These are phyloP conservation scores for Leishmania amazonensis DNA, from an alignment of 208 protist genomes.

Conservation along the genomic window DNA sequence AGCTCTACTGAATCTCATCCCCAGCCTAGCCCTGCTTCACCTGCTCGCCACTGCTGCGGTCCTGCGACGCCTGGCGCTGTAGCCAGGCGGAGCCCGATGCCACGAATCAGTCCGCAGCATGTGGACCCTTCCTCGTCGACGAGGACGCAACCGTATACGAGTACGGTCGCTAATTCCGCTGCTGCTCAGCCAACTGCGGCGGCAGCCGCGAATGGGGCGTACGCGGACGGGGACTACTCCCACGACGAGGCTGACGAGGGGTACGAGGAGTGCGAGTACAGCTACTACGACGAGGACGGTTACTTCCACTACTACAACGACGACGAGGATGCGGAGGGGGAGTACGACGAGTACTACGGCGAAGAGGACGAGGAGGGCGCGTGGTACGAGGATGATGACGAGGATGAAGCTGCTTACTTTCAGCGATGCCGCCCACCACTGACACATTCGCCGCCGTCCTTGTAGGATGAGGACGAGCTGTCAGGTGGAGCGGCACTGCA, in stretches of 20 bases:
- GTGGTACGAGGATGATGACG: conserved; percentile 21
- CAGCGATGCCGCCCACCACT: conserved; percentile 35
- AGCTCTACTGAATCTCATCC: neutral
- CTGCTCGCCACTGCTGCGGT: too few relatives aligned
- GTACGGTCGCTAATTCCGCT: neutral
- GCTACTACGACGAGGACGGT: conserved; percentile 38
- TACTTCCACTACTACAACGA: conserved; percentile 43
- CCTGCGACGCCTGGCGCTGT: neutral
- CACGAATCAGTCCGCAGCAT: neutral
- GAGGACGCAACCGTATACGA: neutral
- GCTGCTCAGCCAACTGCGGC: neutral
- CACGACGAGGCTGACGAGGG: conserved; percentile 31
- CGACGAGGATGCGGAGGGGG: conserved; percentile 26
- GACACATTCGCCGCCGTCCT: conserved; percentile 55
- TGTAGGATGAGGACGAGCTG: conserved; percentile 16
- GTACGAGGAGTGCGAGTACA: conserved; percentile 38
- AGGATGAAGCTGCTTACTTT: conserved; percentile 27
- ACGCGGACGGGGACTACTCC: conserved; percentile 6
- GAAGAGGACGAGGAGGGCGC: conserved; percentile 7
- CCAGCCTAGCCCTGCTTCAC: neutral
- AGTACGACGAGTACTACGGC: conserved; percentile 20
- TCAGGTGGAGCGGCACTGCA: neutral
- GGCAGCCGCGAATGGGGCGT: neutral
- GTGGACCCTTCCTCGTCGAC: neutral
- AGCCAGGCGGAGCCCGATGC: neutral